Percentiles rank a stretch among this genome's conserved stretches.
Conservation (phyloP, 305 asterid genomes). For the Solanum chacoense region DNA sequence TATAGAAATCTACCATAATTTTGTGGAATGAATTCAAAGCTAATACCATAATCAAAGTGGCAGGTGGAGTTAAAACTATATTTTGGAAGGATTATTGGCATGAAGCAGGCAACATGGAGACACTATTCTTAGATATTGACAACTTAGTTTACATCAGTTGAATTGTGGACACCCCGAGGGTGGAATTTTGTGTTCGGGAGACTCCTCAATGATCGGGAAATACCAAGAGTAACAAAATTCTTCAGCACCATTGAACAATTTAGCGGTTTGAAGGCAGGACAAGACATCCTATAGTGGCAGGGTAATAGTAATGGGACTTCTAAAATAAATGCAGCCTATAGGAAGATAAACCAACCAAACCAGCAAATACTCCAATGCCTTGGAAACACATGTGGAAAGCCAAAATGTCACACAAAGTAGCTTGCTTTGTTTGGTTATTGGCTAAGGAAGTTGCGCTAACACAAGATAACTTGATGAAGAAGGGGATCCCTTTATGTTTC, state of each 20-base stretch:
- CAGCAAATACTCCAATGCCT: not conserved
- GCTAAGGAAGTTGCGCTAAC: not conserved
- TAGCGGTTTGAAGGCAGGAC: not conserved
- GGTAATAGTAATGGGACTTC: not conserved
- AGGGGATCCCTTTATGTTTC: not conserved
- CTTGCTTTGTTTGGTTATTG: not conserved
- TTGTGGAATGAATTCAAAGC: not conserved
- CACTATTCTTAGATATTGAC: not conserved
- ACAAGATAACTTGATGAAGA: not conserved
- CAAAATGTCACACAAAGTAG: not conserved
- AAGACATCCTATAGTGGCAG: not conserved
- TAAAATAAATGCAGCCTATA: not conserved
- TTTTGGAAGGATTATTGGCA: not conserved
- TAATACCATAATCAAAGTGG: not conserved
- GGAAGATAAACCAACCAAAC: not conserved
- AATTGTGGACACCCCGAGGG: not conserved
- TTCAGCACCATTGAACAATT: not conserved
- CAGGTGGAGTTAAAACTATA: not conserved
- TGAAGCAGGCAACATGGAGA: not conserved
- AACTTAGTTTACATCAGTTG: not conserved
- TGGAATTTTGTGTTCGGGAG: not conserved
- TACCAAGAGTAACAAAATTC: not conserved
- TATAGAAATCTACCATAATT: not conserved
- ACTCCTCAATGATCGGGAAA: not conserved
- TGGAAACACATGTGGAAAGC: not conserved